These are phyloP conservation scores for Panicum virgatum DNA, from an alignment of 202 grass and related monocot species.

Conservation along the genomic window DNA sequence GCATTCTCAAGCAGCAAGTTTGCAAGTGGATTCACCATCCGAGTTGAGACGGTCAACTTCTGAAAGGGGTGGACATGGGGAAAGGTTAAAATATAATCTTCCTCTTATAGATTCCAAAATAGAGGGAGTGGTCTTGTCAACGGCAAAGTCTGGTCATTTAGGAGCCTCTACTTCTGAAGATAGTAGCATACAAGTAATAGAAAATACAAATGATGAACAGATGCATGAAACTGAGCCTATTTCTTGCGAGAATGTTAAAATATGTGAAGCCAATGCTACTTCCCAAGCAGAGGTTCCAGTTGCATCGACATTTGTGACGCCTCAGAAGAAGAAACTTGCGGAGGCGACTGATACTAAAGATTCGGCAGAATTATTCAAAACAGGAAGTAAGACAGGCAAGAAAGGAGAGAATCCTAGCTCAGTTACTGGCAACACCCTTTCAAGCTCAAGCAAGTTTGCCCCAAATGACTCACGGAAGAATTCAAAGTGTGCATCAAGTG, in stretches of 20 bases:
- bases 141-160: neutral
- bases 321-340: constrained; percentile 17
- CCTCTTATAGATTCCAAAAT: neutral
- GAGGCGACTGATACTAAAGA: constrained; percentile 15
- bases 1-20: constrained; percentile 18
- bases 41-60: neutral
- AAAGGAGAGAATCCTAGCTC: constrained; percentile 38
- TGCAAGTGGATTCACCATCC: neutral
- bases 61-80: neutral
- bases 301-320: constrained; percentile 30
- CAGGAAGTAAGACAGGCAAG: constrained; percentile 4
- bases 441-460: constrained; percentile 17
- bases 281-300: constrained; percentile 14
- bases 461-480: neutral
- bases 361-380: constrained; percentile 30
- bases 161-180: neutral
- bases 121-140: neutral
- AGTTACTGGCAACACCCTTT: constrained; percentile 2
- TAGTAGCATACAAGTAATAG: neutral
- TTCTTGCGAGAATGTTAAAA: constrained; percentile 6
- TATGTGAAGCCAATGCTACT: constrained; percentile 6
- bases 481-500: constrained; percentile 2
- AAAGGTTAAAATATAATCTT: constrained; percentile 1
- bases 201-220: constrained; percentile 7
- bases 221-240: neutral